These are phyloP conservation scores for Chytriomyces sp. DNA, from an alignment of 192 early-diverging fungal species.

Conservation along the genomic window DNA sequence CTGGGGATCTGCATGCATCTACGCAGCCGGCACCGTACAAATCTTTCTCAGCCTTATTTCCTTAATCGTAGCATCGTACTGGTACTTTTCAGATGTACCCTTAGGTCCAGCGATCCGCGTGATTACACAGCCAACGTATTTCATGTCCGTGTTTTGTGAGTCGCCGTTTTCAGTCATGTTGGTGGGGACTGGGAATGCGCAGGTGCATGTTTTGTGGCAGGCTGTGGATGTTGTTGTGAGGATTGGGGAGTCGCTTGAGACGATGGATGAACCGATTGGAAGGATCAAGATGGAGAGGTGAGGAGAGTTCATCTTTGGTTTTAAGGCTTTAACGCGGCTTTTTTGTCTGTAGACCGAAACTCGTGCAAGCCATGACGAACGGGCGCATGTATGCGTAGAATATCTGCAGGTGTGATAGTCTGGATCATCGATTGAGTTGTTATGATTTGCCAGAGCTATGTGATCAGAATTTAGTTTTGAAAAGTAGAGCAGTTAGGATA, in stretches of 20 bases:
- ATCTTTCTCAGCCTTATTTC: slow-evolving; percentile 16
- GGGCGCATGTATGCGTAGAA: slow-evolving; percentile 22
- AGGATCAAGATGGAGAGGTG: slow-evolving; percentile 35
- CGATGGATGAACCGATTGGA: slow-evolving; percentile 29
- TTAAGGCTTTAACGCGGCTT: neutral
- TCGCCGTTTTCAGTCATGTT: slow-evolving; percentile 32
- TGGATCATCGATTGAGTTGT: neutral
- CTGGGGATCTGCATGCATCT: slow-evolving; percentile 25
- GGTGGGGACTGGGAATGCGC: slow-evolving; percentile 31
- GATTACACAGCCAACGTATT: slow-evolving; percentile 30
- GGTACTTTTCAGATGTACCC: slow-evolving; percentile 2
- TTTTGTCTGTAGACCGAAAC: slow-evolving; percentile 12
- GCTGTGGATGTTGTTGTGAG: slow-evolving; percentile 22
- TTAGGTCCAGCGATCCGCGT: slow-evolving; percentile 26
- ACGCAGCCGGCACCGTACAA: slow-evolving; percentile 4
- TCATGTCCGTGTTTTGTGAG: slow-evolving; percentile 29
- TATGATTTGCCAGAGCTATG: neutral
- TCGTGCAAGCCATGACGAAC: slow-evolving; percentile 14
- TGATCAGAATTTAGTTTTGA: neutral
- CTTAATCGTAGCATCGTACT: neutral
- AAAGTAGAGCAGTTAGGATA: too few species aligned
- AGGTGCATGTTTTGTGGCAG: slow-evolving; percentile 32
- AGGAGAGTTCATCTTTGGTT: neutral
- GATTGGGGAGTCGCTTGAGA: slow-evolving; percentile 36
- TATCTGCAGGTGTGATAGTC: neutral